These are phyloP conservation scores for Domatiomyces catenatus DNA, from an alignment of 2,329 filamentous ascomycete genomes.

Conservation along the genomic window DNA sequence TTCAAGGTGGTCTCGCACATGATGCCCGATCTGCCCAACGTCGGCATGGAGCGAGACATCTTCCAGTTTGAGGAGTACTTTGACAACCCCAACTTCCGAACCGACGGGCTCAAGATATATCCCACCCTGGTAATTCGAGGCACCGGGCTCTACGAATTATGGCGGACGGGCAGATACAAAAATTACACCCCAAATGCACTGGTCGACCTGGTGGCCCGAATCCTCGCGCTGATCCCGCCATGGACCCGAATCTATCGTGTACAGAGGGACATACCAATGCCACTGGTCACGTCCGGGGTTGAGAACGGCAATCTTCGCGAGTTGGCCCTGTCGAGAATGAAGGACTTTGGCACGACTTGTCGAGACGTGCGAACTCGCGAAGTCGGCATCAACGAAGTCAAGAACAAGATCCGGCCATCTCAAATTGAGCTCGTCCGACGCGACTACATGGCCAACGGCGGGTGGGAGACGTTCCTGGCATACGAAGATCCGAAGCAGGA, in stretches of 20 bases:
- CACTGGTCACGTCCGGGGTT: conserved; percentile 91
- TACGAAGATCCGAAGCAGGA: conserved; percentile 99
- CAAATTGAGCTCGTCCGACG: conserved; percentile 89
- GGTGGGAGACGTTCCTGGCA: conserved; percentile 96
- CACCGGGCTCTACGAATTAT: conserved; percentile 90
- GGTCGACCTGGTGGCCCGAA: conserved; percentile 90
- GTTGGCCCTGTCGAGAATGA: conserved; percentile 90
- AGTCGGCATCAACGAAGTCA: conserved; percentile 97
- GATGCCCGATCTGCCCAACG: conserved; percentile 98
- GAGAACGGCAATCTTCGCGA: conserved; percentile 96
- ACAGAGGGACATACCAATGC: conserved; percentile 99
- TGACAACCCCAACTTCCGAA: conserved; percentile 87
- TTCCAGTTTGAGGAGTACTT: conserved; percentile 98
- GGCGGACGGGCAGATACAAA: conserved; percentile 92
- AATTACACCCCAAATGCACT: conserved; percentile 97
- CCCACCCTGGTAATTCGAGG: conserved; percentile 93
- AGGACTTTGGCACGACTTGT: conserved; percentile 94
- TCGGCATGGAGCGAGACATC: conserved; percentile 93
- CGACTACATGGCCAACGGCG: conserved; percentile 88
- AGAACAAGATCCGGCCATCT: conserved; percentile 92
- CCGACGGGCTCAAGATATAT: conserved; percentile 95
- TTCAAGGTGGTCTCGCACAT: conserved; percentile 99
- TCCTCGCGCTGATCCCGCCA: conserved; percentile 81
- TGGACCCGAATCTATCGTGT: conserved; percentile 99
- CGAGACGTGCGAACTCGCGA: conserved; percentile 92